A percentile compares a stretch with the other conserved stretches of the same genome.
These are phyloP conservation scores for Aquilaria yunnanensis DNA, from an alignment of 345 rosid species.

Conservation along the genomic window DNA sequence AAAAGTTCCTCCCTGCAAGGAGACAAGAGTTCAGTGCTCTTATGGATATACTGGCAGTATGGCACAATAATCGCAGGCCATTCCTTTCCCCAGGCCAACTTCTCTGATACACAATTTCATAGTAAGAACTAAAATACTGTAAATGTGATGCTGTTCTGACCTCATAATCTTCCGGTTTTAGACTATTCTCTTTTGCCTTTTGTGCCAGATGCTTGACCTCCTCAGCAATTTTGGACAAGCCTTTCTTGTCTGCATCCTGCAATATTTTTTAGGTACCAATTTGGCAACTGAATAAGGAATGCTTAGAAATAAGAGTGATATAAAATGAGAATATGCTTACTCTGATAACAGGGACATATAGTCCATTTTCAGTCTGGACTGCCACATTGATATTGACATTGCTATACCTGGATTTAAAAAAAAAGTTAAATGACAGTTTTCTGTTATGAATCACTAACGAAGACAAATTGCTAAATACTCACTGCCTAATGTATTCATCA, in stretches of 20 bases:
- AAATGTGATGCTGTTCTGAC: conserved; percentile 21
- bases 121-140: neutral
- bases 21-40: neutral
- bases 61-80: too few species aligned
- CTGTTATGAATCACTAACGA: conserved; percentile 1
- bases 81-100: too few species aligned
- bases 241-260: conserved; percentile 96
- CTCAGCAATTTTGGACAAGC: conserved; percentile 67
- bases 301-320: neutral
- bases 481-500: conserved; percentile 90
- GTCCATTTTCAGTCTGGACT: conserved; percentile 95
- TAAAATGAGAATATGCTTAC: conserved; percentile 30
- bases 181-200: conserved; percentile 81
- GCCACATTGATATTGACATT: conserved; percentile 89
- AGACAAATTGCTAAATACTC: conserved; percentile 25
- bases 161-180: conserved; percentile 97
- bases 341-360: conserved; percentile 90
- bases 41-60: neutral
- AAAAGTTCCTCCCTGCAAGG: conserved; percentile 88
- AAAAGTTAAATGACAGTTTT: conserved; percentile 4
- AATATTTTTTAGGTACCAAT: conserved; percentile 8
- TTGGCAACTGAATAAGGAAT: neutral
- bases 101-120: neutral
- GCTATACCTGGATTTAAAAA: conserved; percentile 48
- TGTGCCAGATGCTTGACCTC: conserved; percentile 87